A percentile compares a stretch with the other conserved stretches of the same genome.
phyloP scores from a whole-genome alignment of 225 moss, liverwort and hornwort genomes.

The Climacium dendroides region DNA sequence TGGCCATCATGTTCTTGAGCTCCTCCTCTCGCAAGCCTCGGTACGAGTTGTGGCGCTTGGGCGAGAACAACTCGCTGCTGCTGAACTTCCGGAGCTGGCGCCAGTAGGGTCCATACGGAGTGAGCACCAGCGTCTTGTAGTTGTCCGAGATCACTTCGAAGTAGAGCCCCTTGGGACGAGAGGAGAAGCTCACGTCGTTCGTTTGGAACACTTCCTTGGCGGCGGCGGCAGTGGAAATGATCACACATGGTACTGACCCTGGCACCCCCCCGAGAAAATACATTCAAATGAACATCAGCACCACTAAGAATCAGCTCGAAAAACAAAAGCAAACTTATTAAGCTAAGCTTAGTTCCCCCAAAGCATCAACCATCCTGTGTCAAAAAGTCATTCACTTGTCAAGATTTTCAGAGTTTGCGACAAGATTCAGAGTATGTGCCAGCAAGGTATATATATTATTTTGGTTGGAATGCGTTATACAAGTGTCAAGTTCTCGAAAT shows the following conservation, averaged over 20 bases:
- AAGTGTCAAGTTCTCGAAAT: background rate
- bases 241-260: conserved; percentile 18
- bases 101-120: conserved; percentile 22
- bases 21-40: conserved; percentile 12
- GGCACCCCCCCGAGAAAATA: background rate
- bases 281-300: background rate
- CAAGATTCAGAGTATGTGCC: background rate
- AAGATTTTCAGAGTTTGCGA: background rate
- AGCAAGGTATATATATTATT: background rate
- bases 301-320: background rate
- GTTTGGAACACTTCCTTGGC: conserved; percentile 12
- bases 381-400: no score
- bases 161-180: background rate
- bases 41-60: conserved; percentile 11
- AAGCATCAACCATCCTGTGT: background rate
- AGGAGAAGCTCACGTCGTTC: conserved; percentile 7
- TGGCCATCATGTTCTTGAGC: conserved; percentile 7
- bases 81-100: conserved; percentile 9
- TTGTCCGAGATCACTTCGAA: conserved; percentile 4
- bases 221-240: conserved; percentile 17
- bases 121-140: conserved; percentile 4
- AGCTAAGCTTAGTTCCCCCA: background rate
- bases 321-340: background rate
- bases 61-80: conserved; percentile 15
- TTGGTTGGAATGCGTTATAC: background rate